Percentiles rank a stretch among this genome's conserved stretches.
Conservation (phyloP, 345 rosid genomes). For the Raphanus raphanistrum region DNA sequence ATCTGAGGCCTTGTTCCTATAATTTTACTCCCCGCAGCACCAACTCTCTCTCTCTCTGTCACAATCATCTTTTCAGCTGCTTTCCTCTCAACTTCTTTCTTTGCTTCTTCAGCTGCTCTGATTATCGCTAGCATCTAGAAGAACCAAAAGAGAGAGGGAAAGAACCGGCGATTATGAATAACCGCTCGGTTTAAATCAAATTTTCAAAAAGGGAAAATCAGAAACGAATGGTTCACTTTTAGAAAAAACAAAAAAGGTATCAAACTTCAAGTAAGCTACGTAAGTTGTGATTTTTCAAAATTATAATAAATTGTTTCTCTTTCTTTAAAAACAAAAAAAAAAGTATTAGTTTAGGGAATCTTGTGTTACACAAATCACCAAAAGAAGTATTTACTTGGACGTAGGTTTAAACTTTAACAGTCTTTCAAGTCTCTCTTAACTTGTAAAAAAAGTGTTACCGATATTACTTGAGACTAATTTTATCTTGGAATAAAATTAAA, state of each 20-base stretch:
- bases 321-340: background rate
- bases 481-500: background rate
- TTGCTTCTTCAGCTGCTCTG: too few species aligned
- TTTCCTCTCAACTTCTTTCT: too few species aligned
- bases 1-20: too few species aligned
- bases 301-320: background rate
- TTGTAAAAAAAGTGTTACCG: slow-evolving; percentile 6
- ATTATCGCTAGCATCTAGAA: too few species aligned
- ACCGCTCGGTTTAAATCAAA: slow-evolving; percentile 17
- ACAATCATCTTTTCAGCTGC: too few species aligned
- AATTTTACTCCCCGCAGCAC: too few species aligned
- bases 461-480: background rate
- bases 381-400: slow-evolving; percentile 22
- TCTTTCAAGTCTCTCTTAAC: slow-evolving; percentile 36
- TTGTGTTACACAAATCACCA: slow-evolving; percentile 22
- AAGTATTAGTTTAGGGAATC: background rate
- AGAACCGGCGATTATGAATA: slow-evolving; percentile 2
- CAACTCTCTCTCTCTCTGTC: too few species aligned
- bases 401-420: slow-evolving; percentile 32
- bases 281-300: background rate
- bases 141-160: background rate
- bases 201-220: background rate
- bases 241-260: too few species aligned
- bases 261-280: background rate
- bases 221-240: background rate